Percentiles rank a stretch among this genome's conserved stretches.
Conservation (phyloP, 164 flowering plant species). For the Magnolia officinalis region DNA sequence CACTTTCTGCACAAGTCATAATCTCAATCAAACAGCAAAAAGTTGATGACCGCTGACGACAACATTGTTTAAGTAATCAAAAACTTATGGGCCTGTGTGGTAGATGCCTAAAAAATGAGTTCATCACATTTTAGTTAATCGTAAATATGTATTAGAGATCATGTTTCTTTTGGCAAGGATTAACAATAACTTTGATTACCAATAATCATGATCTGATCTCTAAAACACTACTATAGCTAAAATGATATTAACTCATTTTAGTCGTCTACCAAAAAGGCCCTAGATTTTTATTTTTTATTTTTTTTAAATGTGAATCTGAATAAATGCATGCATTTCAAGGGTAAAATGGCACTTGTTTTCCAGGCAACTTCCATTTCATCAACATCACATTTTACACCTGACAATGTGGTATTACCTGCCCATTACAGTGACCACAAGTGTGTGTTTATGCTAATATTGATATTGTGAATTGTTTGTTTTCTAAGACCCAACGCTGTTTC, state of each 20-base stretch:
- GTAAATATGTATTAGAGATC: neutral
- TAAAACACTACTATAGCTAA: no score
- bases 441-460: neutral
- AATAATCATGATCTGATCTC: no score
- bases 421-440: neutral
- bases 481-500: neutral
- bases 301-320: neutral
- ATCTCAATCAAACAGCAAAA: conserved; percentile 5
- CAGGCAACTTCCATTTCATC: neutral
- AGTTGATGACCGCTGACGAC: neutral
- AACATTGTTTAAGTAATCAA: neutral
- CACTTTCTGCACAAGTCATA: conserved; percentile 31
- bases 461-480: neutral
- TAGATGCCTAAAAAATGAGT: neutral
- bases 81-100: neutral
- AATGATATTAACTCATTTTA: no score
- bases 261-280: neutral
- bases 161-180: neutral
- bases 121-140: neutral
- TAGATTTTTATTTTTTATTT: neutral
- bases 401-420: neutral
- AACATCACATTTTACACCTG: neutral
- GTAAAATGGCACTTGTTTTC: neutral
- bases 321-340: neutral
- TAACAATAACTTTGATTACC: no score